Percentiles rank a stretch among this genome's conserved stretches.
Conservation (phyloP, 495 filamentous ascomycete species). For the Aspergillus asperescens region DNA sequence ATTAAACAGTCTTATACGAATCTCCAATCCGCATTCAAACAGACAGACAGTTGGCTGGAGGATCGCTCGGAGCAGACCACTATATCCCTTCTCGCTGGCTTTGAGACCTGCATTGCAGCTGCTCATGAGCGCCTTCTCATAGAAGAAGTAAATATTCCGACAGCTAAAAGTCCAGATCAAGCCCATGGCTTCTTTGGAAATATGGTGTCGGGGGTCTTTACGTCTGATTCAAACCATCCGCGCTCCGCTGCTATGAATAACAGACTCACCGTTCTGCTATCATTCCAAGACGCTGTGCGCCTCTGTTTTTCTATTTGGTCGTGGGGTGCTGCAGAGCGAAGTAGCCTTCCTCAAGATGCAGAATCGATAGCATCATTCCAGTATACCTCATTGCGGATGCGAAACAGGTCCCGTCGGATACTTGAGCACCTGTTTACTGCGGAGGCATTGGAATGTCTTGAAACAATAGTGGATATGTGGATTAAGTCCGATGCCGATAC, state of each 20-base stretch:
- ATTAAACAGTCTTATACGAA: slow-evolving; percentile 65
- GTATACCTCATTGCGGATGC: slow-evolving; percentile 82
- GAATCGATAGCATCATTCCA: slow-evolving; percentile 76
- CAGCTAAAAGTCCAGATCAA: slow-evolving; percentile 74
- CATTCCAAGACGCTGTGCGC: slow-evolving; percentile 90
- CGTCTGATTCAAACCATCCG: slow-evolving; percentile 67
- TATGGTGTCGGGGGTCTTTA: slow-evolving; percentile 91
- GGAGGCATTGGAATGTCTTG: slow-evolving; percentile 90
- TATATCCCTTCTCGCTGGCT: slow-evolving; percentile 75
- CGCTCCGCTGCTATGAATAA: slow-evolving; percentile 84
- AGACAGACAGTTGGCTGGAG: slow-evolving; percentile 40
- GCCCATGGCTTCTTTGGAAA: slow-evolving; percentile 91
- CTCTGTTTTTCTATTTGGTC: slow-evolving; percentile 93
- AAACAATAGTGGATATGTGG: slow-evolving; percentile 86
- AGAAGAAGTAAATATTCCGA: slow-evolving; percentile 64
- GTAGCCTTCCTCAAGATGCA: slow-evolving; percentile 52
- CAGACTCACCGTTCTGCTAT: slow-evolving; percentile 85
- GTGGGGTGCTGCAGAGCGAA: slow-evolving; percentile 68
- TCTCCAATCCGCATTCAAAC: slow-evolving; percentile 44
- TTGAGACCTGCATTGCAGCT: slow-evolving; percentile 83
- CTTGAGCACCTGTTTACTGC: slow-evolving; percentile 91
- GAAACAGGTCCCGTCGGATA: slow-evolving; percentile 78
- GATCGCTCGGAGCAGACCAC: slow-evolving; percentile 43
- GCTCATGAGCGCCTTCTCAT: slow-evolving; percentile 77
- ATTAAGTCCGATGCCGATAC: slow-evolving; percentile 38